Evolutionary conservation across 192 early-diverging fungal genomes (phyloP), one percentile per base, ranked within the genome.

Genomic region (Gryganskiella cystojenkinii): DNA sequence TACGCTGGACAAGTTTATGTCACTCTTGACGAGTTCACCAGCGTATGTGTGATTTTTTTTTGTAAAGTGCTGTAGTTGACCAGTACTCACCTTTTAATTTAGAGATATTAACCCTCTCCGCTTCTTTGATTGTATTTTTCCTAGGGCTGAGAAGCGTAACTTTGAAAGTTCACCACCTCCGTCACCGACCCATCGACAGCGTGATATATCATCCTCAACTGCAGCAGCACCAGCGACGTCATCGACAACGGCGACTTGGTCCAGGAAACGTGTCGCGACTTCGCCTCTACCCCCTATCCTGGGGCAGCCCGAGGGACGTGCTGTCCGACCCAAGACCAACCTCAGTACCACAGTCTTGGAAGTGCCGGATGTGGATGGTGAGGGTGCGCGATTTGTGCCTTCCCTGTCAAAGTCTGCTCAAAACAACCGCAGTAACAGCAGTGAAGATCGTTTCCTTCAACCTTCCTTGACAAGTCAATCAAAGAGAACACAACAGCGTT

Each of bases 201-300:
- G n/a, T n/a, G n/a, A n/a, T n/a, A n/a, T n/a, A n/a, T n/a, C n/a
- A n/a, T n/a, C n/a, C n/a, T n/a, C n/a, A n/a, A 42, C 53, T 0
- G 11, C 59, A 56, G 28, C 3, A 31, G 54, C 54, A 4, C 54
- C 30, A 30, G 30, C 28, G 34, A 31, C 15, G 25, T n/a, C 59
- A 24, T 17, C 40, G 24, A 7, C 55, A 61, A 50, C 43, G 56
- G 56, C 17, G 9, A 17, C 22, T 13, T 3, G 55, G 11, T 59
- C 71, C 30, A 66, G 44, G 45, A 76, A 76, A 34, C 53, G 72
- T 24, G 46, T 76, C 19, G 64, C 72, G 25, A 67, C 62, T 0
- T 67, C 72, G 13, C 72, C 72, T 6, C 47, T 68, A 9, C 71
- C 71, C 4, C 61, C 25, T 28, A 31, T 66, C 27, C 24, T 28